phyloP scores from a whole-genome alignment of 225 moss, liverwort and hornwort species.

The Pleurozium schreberi region DNA sequence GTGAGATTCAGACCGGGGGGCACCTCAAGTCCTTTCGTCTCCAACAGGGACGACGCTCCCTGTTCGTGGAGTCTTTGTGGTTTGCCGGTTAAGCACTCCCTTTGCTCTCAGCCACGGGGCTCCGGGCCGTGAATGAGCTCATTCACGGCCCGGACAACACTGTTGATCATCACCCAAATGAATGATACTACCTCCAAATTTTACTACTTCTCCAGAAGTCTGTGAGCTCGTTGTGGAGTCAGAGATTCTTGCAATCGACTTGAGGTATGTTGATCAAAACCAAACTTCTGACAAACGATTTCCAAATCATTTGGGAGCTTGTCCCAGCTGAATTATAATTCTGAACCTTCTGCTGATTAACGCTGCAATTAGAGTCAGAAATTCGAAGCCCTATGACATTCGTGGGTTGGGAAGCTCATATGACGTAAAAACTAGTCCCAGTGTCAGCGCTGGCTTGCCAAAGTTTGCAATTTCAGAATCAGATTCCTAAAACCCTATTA shows the following conservation, averaged over 20 bases:
- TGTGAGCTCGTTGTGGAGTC: neutral
- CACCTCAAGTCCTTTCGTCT: slow-evolving; percentile 2
- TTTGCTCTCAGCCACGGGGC: neutral
- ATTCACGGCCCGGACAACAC: neutral
- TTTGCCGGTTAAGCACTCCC: neutral
- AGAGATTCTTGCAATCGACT: neutral
- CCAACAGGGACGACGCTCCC: slow-evolving; percentile 25
- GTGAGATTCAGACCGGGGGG: slow-evolving; percentile 7
- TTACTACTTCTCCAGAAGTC: neutral
- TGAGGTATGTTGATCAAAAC: neutral
- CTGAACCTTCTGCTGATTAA: neutral
- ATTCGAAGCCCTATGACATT: neutral
- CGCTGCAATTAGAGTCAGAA: neutral
- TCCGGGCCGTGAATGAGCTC: neutral
- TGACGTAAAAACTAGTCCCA: neutral
- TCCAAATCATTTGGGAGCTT: neutral
- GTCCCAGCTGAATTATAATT: neutral
- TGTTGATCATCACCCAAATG: neutral
- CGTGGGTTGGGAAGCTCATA: neutral
- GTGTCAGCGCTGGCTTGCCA: neutral
- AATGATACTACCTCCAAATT: neutral
- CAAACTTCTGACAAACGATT: neutral
- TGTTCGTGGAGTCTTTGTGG: neutral
- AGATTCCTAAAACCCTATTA: neutral
- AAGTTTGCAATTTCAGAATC: neutral